Conservation (phyloP, 2,329 filamentous ascomycete species). For the Alternaria panax region DNA sequence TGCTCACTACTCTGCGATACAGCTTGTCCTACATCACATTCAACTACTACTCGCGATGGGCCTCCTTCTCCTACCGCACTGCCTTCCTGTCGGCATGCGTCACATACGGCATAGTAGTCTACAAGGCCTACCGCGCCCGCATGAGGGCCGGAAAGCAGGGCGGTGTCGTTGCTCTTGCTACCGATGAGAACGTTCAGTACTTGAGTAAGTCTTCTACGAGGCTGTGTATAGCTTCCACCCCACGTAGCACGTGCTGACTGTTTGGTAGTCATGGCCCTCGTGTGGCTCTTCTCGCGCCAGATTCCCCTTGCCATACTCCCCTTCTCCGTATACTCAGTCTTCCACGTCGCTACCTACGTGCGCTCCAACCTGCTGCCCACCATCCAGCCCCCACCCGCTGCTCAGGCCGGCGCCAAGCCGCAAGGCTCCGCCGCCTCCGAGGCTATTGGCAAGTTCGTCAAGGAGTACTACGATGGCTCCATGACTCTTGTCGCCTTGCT, state of each 20-base stretch:
- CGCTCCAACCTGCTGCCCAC: conserved; percentile 92
- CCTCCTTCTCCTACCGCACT: conserved; percentile 84
- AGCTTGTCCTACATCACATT: conserved; percentile 84
- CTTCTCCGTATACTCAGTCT: conserved; percentile 95
- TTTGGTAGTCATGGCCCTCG: conserved; percentile 80
- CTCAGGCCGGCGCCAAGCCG: conserved; percentile 61
- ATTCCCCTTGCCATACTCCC: conserved; percentile 89
- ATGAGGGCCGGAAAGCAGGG: conserved; percentile 74
- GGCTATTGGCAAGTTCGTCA: conserved; percentile 89
- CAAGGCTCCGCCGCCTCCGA: conserved; percentile 74
- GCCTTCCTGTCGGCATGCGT: conserved; percentile 88
- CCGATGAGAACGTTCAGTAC: conserved; percentile 98
- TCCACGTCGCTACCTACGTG: conserved; percentile 97
- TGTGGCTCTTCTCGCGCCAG: conserved; percentile 93
- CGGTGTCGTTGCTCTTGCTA: conserved; percentile 71
- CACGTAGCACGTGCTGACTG: conserved; percentile 27
- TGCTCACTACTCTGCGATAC: conserved; percentile 85
- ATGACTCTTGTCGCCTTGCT: conserved; percentile 92
- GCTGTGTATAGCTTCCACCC: not conserved
- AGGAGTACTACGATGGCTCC: conserved; percentile 95
- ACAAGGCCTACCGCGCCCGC: conserved; percentile 92
- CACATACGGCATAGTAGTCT: conserved; percentile 98
- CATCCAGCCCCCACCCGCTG: conserved; percentile 70
- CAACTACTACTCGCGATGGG: conserved; percentile 81
- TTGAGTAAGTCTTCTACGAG: conserved; percentile 69